Percentiles rank a stretch among this genome's conserved stretches.
Conservation (phyloP, 495 filamentous ascomycete species). For the Daldinia loculata region DNA sequence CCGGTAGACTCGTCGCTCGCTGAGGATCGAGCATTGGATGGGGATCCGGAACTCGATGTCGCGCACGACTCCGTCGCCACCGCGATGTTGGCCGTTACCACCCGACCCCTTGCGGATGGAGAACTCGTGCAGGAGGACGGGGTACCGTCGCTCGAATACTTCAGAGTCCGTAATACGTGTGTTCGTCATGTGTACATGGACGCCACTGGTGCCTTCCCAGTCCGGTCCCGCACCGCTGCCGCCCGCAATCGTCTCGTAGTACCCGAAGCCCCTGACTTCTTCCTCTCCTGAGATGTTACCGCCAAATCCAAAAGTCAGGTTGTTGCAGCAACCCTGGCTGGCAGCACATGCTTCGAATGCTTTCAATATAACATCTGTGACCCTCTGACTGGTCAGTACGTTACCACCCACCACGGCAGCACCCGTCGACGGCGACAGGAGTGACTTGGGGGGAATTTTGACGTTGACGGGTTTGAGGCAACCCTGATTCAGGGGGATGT, state of each 20-base stretch:
- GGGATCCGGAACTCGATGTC: conserved; percentile 95
- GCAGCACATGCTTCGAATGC: conserved; percentile 92
- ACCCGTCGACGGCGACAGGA: conserved; percentile 85
- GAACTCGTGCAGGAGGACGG: conserved; percentile 86
- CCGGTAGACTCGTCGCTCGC: conserved; percentile 83
- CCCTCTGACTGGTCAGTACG: conserved; percentile 87
- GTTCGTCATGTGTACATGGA: conserved; percentile 99
- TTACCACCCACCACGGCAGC: conserved; percentile 97
- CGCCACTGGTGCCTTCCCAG: conserved; percentile 90
- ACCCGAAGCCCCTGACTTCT: conserved; percentile 82
- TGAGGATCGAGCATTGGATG: conserved; percentile 87
- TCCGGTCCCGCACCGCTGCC: conserved; percentile 86
- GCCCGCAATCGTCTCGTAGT: conserved; percentile 97
- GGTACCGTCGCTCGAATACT: conserved; percentile 94
- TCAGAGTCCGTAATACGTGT: conserved; percentile 96
- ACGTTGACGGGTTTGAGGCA: conserved; percentile 90
- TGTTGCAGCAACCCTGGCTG: conserved; percentile 92
- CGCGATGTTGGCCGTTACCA: conserved; percentile 77
- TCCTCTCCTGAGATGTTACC: conserved; percentile 72
- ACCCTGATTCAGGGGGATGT: conserved; percentile 97
- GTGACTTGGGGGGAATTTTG: conserved; percentile 80
- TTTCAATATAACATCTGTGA: conserved; percentile 93
- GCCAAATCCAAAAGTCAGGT: conserved; percentile 85
- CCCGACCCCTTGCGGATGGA: conserved; percentile 73
- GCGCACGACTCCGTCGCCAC: conserved; percentile 89